A percentile compares a stretch with the other conserved stretches of the same genome.
Evolutionary conservation across 176 grass and related monocot species (phyloP).

Genomic region (Eleusine indica): DNA sequence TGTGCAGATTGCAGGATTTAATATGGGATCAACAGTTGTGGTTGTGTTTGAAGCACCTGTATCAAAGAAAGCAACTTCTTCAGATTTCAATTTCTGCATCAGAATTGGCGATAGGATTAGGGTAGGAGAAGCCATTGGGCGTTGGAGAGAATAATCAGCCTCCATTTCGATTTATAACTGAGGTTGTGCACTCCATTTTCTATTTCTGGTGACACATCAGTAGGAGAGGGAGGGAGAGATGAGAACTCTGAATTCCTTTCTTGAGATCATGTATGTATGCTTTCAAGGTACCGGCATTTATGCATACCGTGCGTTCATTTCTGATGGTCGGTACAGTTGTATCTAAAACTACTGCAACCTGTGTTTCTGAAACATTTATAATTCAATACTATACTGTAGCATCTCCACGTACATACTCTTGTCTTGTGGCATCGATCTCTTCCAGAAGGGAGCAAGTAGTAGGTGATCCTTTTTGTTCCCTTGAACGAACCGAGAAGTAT

Average conservation of each 20-base stretch:
- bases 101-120: conserved; percentile 64
- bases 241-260: too few relatives aligned
- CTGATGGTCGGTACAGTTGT: too few relatives aligned
- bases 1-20: conserved; percentile 67
- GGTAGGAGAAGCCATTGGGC: conserved; percentile 78
- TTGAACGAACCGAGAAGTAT: too few relatives aligned
- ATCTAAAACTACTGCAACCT: too few relatives aligned
- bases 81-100: conserved; percentile 69
- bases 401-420: too few relatives aligned
- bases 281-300: too few relatives aligned
- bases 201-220: background rate
- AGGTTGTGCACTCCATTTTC: background rate
- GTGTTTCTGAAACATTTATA: background rate
- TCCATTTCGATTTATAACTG: background rate
- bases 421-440: background rate
- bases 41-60: conserved; percentile 87
- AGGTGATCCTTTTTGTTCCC: too few relatives aligned
- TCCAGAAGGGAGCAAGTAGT: too few relatives aligned
- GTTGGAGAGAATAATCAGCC: conserved; percentile 51
- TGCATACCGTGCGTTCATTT: too few relatives aligned
- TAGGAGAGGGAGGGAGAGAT: too few relatives aligned
- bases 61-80: conserved; percentile 30
- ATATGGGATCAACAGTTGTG: conserved; percentile 84
- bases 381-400: background rate
- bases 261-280: too few relatives aligned